Evolutionary conservation across 1,284 basidiomycete genomes (phyloP), one percentile per base, ranked within the genome.

Genomic region (Pyrrhoderma lamaoense): DNA sequence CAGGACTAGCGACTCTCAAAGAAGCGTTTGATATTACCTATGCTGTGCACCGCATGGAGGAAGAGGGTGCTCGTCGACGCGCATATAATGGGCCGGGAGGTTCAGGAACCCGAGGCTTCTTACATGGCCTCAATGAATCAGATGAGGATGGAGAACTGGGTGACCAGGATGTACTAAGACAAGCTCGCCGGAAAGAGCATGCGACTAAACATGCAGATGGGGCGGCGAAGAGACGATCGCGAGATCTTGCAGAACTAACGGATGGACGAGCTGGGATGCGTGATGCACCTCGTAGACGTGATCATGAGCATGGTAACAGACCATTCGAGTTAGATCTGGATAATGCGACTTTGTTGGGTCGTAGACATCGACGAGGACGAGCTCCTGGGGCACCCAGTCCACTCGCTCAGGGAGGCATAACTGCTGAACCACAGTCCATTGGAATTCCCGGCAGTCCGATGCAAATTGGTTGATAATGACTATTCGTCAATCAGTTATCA

Each of bases 1-100:
- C 96, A 1, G 94, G 95, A 35, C 67, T 98, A 40, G 84, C 89
- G 0, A 82, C 85, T 0, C 82, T 99, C 67, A 98, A 97, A 65
- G 96, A 99, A 66, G 95, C 96, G 1, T 99, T 99, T 66, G 96
- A 99, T 65, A 88, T 99, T 60, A 97, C 96, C 0, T 99, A 99
- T 66, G 96, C 96, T 9, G 95, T 99, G 0, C 96, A 99, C 68
- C 84, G 96, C 18, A 97, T 97, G 92, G 95, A 98, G 65, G 96
- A 99, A 68, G 96, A 99, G 69, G 93, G 93, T 21, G 88, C 89
- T 0, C 77, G 89, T 47, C 73, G 89, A 52, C 78, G 88, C 19
- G 89, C 87, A 45, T 88, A 87, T 67, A 83, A 85, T 51, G 83
- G 81, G 14, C 76, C 76, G 11, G 87, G 86, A 8, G 88, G 84